Evolutionary conservation across 257 asterid species (phyloP).

Genomic region (Forsythia suspensa): DNA sequence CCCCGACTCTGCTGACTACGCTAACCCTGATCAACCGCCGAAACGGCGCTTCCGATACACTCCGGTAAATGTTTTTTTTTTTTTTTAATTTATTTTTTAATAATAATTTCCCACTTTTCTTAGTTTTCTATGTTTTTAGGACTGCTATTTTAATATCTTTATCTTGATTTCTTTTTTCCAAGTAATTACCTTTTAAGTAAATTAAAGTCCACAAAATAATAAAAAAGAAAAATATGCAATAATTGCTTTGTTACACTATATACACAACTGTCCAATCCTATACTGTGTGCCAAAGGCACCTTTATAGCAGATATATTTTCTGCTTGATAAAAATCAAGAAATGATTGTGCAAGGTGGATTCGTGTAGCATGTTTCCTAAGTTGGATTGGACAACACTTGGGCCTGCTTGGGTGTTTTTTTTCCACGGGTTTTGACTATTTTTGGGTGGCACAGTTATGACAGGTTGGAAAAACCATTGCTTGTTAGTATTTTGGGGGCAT

Average conservation of each 20-base stretch:
- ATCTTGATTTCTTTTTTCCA: background rate
- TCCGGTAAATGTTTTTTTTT: slow-evolving; percentile 42
- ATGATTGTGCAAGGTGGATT: background rate
- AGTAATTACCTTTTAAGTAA: background rate
- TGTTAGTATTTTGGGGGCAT: too few relatives aligned
- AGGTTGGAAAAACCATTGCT: too few relatives aligned
- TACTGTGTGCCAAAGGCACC: background rate
- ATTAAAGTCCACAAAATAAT: too few relatives aligned
- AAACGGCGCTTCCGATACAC: slow-evolving; percentile 78
- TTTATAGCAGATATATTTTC: background rate
- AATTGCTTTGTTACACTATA: background rate
- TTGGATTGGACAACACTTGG: too few relatives aligned
- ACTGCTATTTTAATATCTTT: background rate
- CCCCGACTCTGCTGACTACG: slow-evolving; percentile 40
- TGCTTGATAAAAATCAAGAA: background rate
- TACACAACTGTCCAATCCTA: background rate
- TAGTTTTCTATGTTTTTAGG: background rate
- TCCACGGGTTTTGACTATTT: too few relatives aligned
- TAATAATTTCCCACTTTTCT: background rate
- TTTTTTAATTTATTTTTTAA: background rate
- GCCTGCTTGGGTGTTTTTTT: too few relatives aligned
- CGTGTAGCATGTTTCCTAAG: background rate
- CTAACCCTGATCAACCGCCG: slow-evolving; percentile 31
- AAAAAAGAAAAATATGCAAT: background rate
- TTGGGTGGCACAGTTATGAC: too few relatives aligned